phyloP scores from a whole-genome alignment of 768 basidiomycete genomes.

The Mycena vulgaris region DNA sequence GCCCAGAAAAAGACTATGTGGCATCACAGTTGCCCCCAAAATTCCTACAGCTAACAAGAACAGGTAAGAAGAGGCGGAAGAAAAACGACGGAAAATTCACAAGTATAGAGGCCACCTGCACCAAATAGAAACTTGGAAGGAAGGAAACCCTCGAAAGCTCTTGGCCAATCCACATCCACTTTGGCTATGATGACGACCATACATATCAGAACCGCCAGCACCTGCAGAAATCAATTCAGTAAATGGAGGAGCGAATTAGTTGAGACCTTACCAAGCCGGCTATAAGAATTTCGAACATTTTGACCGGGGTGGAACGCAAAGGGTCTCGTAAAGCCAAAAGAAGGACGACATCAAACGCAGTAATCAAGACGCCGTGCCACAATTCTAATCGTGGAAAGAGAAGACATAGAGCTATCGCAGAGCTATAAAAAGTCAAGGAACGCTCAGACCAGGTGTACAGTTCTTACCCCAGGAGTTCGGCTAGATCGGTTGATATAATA shows the following conservation, averaged over 20 bases:
- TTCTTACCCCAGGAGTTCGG: constrained; percentile 76
- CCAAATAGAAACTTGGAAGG: constrained; percentile 77
- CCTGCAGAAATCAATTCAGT: constrained; percentile 54
- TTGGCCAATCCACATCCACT: constrained; percentile 78
- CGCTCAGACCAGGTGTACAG: neutral
- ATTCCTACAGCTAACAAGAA: constrained; percentile 66
- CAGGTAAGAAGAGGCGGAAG: neutral
- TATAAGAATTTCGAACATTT: constrained; percentile 78
- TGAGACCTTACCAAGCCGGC: constrained; percentile 66
- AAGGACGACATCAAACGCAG: constrained; percentile 77
- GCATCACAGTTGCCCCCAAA: constrained; percentile 92
- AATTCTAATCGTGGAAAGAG: constrained; percentile 78
- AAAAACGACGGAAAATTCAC: constrained; percentile 55
- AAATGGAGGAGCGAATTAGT: neutral
- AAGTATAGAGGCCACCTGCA: constrained; percentile 74
- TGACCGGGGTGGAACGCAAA: constrained; percentile 74
- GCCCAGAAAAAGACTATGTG: constrained; percentile 92
- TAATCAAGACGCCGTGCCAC: constrained; percentile 81
- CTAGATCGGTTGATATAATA: constrained; percentile 84
- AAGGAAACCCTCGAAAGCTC: constrained; percentile 82
- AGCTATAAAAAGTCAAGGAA: constrained; percentile 42
- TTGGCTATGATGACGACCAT: constrained; percentile 84
- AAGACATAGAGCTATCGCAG: constrained; percentile 85
- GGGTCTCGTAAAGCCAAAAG: constrained; percentile 83
- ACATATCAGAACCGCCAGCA: constrained; percentile 81